Conservation (phyloP, 495 filamentous ascomycete genomes). For the Talaromyces trachyspermus region DNA sequence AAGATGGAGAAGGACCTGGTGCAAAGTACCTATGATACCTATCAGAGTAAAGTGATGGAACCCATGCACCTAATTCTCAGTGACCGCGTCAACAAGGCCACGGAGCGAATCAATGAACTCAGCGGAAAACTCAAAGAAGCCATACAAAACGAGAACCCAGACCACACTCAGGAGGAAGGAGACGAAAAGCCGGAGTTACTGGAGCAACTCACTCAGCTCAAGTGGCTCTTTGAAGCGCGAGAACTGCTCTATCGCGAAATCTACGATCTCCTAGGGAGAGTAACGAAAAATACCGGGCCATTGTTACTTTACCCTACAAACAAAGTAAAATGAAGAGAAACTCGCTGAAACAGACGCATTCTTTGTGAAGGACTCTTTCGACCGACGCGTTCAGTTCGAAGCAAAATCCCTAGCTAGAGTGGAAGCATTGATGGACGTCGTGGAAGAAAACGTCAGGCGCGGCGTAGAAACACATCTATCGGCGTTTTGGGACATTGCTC, state of each 20-base stretch:
- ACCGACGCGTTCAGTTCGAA: slow-evolving; percentile 59
- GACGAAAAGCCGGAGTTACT: slow-evolving; percentile 91
- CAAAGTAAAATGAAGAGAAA: slow-evolving; percentile 65
- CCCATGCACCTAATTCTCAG: slow-evolving; percentile 68
- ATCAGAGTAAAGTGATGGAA: slow-evolving; percentile 66
- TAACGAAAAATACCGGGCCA: slow-evolving; percentile 74
- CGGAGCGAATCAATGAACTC: slow-evolving; percentile 62
- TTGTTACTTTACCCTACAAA: slow-evolving; percentile 75
- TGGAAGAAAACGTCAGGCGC: slow-evolving; percentile 77
- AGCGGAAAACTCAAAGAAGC: slow-evolving; percentile 65
- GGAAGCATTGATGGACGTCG: slow-evolving; percentile 68
- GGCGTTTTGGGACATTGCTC: slow-evolving; percentile 97
- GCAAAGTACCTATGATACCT: slow-evolving; percentile 68
- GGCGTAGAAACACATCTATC: slow-evolving; percentile 86
- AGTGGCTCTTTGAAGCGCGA: slow-evolving; percentile 94
- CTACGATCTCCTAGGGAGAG: slow-evolving; percentile 79
- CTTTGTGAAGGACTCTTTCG: slow-evolving; percentile 67
- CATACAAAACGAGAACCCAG: slow-evolving; percentile 62
- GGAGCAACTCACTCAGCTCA: slow-evolving; percentile 87
- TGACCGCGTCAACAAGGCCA: slow-evolving; percentile 52
- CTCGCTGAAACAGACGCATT: slow-evolving; percentile 67
- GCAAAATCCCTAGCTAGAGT: slow-evolving; percentile 60
- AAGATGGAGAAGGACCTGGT: slow-evolving; percentile 52
- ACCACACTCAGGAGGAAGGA: slow-evolving; percentile 84
- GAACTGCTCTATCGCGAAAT: slow-evolving; percentile 76